A percentile compares a stretch with the other conserved stretches of the same genome.
Conservation (phyloP, 2,329 filamentous ascomycete species). For the Talaromyces pinophilus region DNA sequence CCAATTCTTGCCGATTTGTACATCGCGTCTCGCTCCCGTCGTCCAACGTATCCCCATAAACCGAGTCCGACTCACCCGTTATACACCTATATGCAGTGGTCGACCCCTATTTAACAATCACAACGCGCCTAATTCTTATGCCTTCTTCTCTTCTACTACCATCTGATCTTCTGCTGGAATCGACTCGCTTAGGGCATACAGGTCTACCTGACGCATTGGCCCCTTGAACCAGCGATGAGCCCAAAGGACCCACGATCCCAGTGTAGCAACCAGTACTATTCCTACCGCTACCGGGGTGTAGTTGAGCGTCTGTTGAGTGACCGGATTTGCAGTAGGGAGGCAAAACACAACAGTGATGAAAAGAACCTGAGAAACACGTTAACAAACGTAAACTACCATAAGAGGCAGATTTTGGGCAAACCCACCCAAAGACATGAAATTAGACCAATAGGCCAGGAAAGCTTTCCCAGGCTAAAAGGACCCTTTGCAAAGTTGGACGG, state of each 20-base stretch:
- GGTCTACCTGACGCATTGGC: conserved; percentile 14
- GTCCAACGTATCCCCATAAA: neutral
- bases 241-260: conserved; percentile 17
- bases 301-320: conserved; percentile 20
- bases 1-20: neutral
- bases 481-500: conserved; percentile 17
- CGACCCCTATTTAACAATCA: neutral
- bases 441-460: conserved; percentile 16
- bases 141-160: neutral
- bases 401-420: neutral
- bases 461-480: conserved; percentile 16
- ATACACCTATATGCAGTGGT: neutral
- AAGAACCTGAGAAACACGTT: conserved; percentile 5
- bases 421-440: conserved; percentile 13
- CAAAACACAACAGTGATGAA: conserved; percentile 21
- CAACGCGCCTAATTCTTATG: neutral
- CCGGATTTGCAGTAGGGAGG: conserved; percentile 17
- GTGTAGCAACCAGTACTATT: conserved; percentile 13
- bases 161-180: neutral
- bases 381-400: neutral
- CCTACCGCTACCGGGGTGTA: conserved; percentile 21
- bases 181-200: neutral
- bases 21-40: neutral
- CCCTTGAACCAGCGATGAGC: conserved; percentile 21
- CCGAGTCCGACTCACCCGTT: neutral